phyloP scores from a whole-genome alignment of 208 protist species.

The Blechomonas ayalai region DNA sequence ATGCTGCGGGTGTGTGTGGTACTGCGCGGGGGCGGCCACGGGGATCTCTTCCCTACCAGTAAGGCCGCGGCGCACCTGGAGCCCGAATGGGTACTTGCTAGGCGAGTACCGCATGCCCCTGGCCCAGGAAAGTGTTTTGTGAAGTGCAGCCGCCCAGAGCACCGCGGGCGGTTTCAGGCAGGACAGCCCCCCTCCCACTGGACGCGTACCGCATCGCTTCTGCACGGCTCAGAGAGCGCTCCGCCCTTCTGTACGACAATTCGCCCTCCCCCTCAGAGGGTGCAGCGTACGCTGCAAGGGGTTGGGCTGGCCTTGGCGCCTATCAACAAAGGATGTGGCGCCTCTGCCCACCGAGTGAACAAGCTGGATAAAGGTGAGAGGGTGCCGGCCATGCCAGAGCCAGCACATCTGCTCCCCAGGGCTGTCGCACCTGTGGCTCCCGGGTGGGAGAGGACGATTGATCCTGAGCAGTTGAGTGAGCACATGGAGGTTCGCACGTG shows the following conservation, averaged over 20 bases:
- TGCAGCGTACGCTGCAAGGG: slow-evolving; percentile 20
- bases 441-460: slow-evolving; percentile 14
- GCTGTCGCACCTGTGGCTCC: slow-evolving; percentile 5
- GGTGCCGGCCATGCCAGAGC: slow-evolving; percentile 48
- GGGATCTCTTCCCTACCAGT: slow-evolving; percentile 75
- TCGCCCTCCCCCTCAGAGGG: slow-evolving; percentile 16
- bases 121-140: slow-evolving; percentile 46
- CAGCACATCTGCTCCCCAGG: slow-evolving; percentile 45
- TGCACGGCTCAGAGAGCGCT: too few species aligned
- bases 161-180: too few species aligned
- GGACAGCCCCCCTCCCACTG: slow-evolving; percentile 27
- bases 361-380: slow-evolving; percentile 44
- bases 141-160: too few species aligned
- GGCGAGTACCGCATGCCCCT: slow-evolving; percentile 33
- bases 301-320: slow-evolving; percentile 22
- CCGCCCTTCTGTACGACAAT: slow-evolving; percentile 14
- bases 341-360: slow-evolving; percentile 54
- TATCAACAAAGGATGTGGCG: slow-evolving; percentile 23
- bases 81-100: slow-evolving; percentile 42
- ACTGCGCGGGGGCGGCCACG: slow-evolving; percentile 51
- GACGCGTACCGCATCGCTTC: too few species aligned
- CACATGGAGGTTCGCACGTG: slow-evolving; percentile 35
- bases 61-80: slow-evolving; percentile 71
- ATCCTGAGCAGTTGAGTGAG: slow-evolving; percentile 18
- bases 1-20: too few species aligned